A percentile compares a stretch with the other conserved stretches of the same genome.
Evolutionary conservation across 2,329 filamentous ascomycete species (phyloP).

Genomic region (Exserohilum rostratum): DNA sequence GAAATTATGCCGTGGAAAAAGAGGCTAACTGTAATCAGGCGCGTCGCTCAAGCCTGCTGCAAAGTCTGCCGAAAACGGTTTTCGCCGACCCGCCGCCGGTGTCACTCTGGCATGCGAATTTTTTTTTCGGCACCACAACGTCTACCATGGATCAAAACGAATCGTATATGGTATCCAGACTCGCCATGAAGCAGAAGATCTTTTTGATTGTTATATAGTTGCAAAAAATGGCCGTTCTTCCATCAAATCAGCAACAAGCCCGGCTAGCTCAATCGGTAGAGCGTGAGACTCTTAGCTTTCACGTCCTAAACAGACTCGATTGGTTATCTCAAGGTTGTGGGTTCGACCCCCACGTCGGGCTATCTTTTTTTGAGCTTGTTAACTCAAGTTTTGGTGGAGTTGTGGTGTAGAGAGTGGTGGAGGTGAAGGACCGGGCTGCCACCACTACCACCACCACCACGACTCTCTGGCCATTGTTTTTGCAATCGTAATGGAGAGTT

Average conservation of each 20-base stretch:
- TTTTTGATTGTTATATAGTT: neutral
- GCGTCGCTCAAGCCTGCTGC: neutral
- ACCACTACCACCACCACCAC: neutral
- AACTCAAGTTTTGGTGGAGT: no score
- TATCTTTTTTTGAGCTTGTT: slow-evolving; percentile 1
- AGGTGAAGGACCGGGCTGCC: no score
- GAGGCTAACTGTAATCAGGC: neutral
- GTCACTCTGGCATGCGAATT: slow-evolving; percentile 6
- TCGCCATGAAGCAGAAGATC: accelerated
- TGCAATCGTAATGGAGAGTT: neutral
- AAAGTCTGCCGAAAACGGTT: neutral
- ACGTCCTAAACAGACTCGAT: slow-evolving; percentile 15
- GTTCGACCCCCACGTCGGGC: slow-evolving; percentile 24
- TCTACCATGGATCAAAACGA: neutral
- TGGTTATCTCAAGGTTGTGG: slow-evolving; percentile 23
- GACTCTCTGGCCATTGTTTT: neutral
- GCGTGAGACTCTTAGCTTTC: slow-evolving; percentile 49
- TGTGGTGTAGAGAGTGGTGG: no score
- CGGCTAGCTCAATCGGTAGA: slow-evolving; percentile 47
- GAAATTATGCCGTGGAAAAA: neutral
- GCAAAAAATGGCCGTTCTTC: neutral
- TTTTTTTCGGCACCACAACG: neutral
- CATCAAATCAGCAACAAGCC: slow-evolving; percentile 14
- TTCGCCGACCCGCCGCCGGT: slow-evolving; percentile 9
- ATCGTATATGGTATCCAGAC: neutral